phyloP scores from a whole-genome alignment of 208 protist species.

The Crithidia fasciculata region DNA sequence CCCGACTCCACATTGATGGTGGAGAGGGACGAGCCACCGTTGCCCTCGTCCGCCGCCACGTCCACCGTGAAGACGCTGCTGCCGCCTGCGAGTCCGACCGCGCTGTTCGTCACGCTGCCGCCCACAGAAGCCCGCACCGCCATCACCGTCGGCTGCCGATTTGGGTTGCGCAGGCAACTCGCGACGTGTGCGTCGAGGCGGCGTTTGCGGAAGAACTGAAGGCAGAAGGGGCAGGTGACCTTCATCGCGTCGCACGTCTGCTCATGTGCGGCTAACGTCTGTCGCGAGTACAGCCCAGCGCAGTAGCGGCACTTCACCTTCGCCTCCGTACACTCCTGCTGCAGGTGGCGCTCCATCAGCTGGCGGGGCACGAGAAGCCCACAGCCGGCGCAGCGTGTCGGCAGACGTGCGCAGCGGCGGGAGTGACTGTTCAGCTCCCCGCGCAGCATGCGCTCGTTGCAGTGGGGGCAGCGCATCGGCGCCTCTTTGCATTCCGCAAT shows the following conservation, averaged over 20 bases:
- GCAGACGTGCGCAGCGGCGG: slow-evolving; percentile 57
- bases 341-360: slow-evolving; percentile 61
- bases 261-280: slow-evolving; percentile 62
- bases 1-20: slow-evolving; percentile 4
- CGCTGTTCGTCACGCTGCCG: not conserved
- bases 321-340: slow-evolving; percentile 54
- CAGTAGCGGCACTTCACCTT: slow-evolving; percentile 83
- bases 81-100: not conserved
- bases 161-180: slow-evolving; percentile 61
- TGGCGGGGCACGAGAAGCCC: slow-evolving; percentile 54
- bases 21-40: not conserved
- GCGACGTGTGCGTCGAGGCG: slow-evolving; percentile 46
- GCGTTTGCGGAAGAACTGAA: slow-evolving; percentile 59
- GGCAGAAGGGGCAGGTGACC: slow-evolving; percentile 61
- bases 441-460: slow-evolving; percentile 71
- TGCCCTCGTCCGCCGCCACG: not conserved
- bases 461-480: slow-evolving; percentile 70
- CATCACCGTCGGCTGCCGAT: slow-evolving; percentile 20
- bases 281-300: slow-evolving; percentile 41
- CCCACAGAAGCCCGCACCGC: not conserved
- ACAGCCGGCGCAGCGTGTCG: slow-evolving; percentile 68
- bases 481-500: slow-evolving; percentile 71
- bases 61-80: not conserved
- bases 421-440: slow-evolving; percentile 55
- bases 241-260: slow-evolving; percentile 67